phyloP scores from a whole-genome alignment of 768 basidiomycete genomes.

The Krasilnikovozyma curviuscula region DNA sequence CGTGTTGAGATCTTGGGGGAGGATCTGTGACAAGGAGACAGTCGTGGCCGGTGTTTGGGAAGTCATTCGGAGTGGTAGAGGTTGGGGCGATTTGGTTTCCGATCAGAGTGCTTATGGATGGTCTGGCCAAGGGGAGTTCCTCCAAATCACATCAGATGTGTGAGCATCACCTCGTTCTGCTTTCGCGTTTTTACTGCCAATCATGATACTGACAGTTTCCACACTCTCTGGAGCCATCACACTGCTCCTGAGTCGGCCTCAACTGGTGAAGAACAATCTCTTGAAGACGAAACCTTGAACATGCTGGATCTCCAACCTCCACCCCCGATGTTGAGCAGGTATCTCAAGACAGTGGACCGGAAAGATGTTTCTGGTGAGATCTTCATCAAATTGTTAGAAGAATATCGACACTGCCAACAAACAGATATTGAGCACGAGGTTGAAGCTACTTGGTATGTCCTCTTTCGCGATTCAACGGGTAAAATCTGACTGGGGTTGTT shows the following conservation, averaged over 20 bases:
- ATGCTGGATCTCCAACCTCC: constrained; percentile 55
- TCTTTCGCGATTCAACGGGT: not conserved
- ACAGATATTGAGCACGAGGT: constrained; percentile 14
- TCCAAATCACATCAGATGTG: not conserved
- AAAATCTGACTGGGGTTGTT: not conserved
- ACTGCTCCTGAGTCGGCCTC: constrained; percentile 29
- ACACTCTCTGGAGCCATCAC: constrained; percentile 1
- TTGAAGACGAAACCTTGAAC: constrained; percentile 35
- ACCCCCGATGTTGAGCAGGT: constrained; percentile 46
- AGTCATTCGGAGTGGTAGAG: constrained; percentile 30
- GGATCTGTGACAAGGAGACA: constrained; percentile 37
- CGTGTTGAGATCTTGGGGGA: constrained; percentile 55
- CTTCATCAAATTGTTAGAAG: constrained; percentile 54
- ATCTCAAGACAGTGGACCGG: constrained; percentile 46
- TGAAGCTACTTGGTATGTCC: constrained; percentile 21
- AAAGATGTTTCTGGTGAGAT: constrained; percentile 50
- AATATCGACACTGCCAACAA: constrained; percentile 37
- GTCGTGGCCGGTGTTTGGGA: constrained; percentile 41
- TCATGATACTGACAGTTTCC: not conserved
- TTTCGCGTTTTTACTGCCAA: too few relatives aligned
- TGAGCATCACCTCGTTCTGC: not conserved
- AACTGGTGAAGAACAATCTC: constrained; percentile 28
- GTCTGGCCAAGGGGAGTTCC: not conserved
- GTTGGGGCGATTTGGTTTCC: constrained; percentile 27
- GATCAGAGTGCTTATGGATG: too few relatives aligned